These are phyloP conservation scores for Mucor ambiguus DNA, from an alignment of 371 early-diverging fungal species.

Conservation along the genomic window DNA sequence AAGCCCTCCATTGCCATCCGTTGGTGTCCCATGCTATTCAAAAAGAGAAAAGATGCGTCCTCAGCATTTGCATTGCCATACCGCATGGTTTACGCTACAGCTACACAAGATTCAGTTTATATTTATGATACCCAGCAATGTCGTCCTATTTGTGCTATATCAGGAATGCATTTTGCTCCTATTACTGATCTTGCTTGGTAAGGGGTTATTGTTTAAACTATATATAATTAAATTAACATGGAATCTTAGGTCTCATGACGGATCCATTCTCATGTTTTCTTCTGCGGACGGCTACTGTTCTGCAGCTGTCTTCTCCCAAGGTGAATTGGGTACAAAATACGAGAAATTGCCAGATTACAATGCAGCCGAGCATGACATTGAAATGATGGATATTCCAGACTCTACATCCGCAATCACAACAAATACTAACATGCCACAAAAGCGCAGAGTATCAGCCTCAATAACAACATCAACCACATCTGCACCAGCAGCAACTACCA, in stretches of 20 bases:
- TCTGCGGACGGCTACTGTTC: slow-evolving; percentile 93
- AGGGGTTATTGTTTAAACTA: neutral
- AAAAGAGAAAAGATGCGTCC: slow-evolving; percentile 35
- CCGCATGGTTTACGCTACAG: slow-evolving; percentile 86
- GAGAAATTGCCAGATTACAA: slow-evolving; percentile 10
- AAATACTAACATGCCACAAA: slow-evolving; percentile 2
- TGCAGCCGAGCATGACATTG: slow-evolving; percentile 23
- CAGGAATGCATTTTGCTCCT: slow-evolving; percentile 88
- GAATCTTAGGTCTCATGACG: slow-evolving; percentile 68
- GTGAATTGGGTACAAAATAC: slow-evolving; percentile 56
- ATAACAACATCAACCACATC: neutral
- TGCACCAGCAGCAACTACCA: neutral
- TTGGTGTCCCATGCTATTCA: slow-evolving; percentile 67
- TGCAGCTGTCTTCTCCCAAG: slow-evolving; percentile 72
- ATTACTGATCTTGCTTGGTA: slow-evolving; percentile 90
- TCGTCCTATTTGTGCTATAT: slow-evolving; percentile 71
- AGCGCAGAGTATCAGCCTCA: slow-evolving; percentile 10
- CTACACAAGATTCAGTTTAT: slow-evolving; percentile 81
- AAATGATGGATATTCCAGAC: slow-evolving; percentile 31
- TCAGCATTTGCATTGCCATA: slow-evolving; percentile 63
- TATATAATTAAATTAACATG: neutral
- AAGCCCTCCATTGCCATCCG: slow-evolving; percentile 83
- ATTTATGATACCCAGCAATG: slow-evolving; percentile 87
- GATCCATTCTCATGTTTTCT: slow-evolving; percentile 70
- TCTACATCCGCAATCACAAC: neutral